Percentiles rank a stretch among this genome's conserved stretches.
These are phyloP conservation scores for Podila horticola DNA, from an alignment of 192 early-diverging fungal species.

Conservation along the genomic window DNA sequence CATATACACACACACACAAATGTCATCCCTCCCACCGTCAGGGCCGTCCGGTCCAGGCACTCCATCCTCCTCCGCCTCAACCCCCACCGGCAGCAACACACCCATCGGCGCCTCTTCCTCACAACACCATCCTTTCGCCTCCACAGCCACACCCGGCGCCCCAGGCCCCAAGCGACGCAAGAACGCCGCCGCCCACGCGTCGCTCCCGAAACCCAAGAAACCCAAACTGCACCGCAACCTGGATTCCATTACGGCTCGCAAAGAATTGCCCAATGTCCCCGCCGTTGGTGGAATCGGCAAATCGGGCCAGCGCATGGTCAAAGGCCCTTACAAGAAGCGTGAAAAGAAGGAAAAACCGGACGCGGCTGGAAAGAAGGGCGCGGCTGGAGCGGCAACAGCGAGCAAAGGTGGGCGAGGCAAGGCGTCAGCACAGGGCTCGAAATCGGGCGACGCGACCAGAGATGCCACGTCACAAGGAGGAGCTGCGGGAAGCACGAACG, in stretches of 20 bases:
- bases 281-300: constrained; percentile 11
- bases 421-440: neutral
- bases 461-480: neutral
- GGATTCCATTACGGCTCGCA: constrained; percentile 28
- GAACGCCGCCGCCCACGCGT: constrained; percentile 11
- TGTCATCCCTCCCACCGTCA: neutral
- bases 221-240: constrained; percentile 44
- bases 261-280: constrained; percentile 34
- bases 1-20: neutral
- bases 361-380: constrained; percentile 8
- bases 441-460: neutral
- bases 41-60: neutral
- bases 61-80: neutral
- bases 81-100: neutral
- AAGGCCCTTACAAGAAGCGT: constrained; percentile 47
- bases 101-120: neutral
- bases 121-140: neutral
- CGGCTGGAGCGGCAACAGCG: neutral
- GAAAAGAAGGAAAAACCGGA: constrained; percentile 40
- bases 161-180: constrained; percentile 26
- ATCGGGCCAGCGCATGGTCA: constrained; percentile 35
- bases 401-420: neutral
- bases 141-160: neutral
- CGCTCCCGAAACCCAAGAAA: constrained; percentile 42
- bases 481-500: neutral